A percentile compares a stretch with the other conserved stretches of the same genome.
These are phyloP conservation scores for Annona squamosa DNA, from an alignment of 164 flowering plant genomes.

Conservation along the genomic window DNA sequence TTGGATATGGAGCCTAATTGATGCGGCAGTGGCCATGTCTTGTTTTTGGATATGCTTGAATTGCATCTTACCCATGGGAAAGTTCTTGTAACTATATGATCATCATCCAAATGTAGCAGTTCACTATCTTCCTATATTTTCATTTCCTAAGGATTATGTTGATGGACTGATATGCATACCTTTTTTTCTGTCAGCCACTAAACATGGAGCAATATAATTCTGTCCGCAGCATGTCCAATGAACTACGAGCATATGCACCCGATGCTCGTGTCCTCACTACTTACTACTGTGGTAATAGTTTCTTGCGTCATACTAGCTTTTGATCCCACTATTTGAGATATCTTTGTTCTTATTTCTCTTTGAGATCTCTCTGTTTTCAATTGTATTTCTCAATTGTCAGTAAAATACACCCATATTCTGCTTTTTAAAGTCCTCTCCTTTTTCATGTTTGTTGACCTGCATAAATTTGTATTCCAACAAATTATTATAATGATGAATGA, in stretches of 20 bases:
- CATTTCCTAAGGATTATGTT: not conserved
- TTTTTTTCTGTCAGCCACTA: conserved; percentile 62
- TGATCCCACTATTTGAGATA: not conserved
- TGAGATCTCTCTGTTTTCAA: not conserved
- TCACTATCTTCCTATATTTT: not conserved
- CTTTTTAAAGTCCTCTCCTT: too few species aligned
- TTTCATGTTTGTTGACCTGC: too few species aligned
- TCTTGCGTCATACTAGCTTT: not conserved
- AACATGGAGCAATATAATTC: conserved; percentile 71
- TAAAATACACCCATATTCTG: too few species aligned
- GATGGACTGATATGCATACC: not conserved
- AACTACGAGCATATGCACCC: conserved; percentile 73
- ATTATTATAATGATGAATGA: too few species aligned
- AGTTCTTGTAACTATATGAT: not conserved
- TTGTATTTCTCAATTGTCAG: not conserved
- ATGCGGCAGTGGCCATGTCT: not conserved
- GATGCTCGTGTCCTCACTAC: conserved; percentile 97
- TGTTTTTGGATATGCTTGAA: not conserved
- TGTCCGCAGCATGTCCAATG: conserved; percentile 67
- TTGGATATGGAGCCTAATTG: not conserved
- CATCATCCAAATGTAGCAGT: not conserved
- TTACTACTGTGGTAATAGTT: conserved; percentile 69
- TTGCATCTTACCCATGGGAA: not conserved
- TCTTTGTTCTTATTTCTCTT: not conserved
- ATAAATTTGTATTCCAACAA: too few species aligned